Evolutionary conservation across 495 filamentous ascomycete species (phyloP).

Genomic region (Bombardia bombarda): DNA sequence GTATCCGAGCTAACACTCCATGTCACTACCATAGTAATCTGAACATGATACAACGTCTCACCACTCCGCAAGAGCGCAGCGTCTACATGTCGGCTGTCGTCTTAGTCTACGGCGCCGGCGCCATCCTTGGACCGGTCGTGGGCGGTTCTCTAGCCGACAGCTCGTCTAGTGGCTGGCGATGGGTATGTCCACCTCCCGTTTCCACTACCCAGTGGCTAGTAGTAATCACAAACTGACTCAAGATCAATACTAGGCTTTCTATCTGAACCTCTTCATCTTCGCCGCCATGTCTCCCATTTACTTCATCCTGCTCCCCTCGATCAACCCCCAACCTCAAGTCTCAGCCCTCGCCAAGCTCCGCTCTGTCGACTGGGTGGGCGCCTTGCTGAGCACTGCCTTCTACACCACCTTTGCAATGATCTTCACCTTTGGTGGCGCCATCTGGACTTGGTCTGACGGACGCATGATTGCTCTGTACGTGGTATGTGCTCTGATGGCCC

Average conservation of each 20-base stretch:
- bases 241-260: slow-evolving; percentile 37
- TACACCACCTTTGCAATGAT: slow-evolving; percentile 38
- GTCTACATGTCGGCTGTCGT: slow-evolving; percentile 37
- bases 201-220: background rate
- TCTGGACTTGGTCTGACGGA: slow-evolving; percentile 44
- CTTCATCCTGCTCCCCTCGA: slow-evolving; percentile 43
- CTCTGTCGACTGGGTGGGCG: slow-evolving; percentile 36
- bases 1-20: too few relatives aligned
- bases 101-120: slow-evolving; percentile 45
- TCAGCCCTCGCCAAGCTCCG: slow-evolving; percentile 23
- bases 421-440: slow-evolving; percentile 46
- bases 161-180: slow-evolving; percentile 45
- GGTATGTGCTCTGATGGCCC: slow-evolving; percentile 39
- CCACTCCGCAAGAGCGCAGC: slow-evolving; percentile 37
- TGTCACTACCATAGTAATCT: too few relatives aligned
- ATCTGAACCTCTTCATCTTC: slow-evolving; percentile 59
- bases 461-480: slow-evolving; percentile 46
- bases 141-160: slow-evolving; percentile 54
- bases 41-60: too few relatives aligned
- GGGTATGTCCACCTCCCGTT: slow-evolving; percentile 21
- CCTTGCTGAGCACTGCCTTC: slow-evolving; percentile 29
- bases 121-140: slow-evolving; percentile 50
- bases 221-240: background rate
- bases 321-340: slow-evolving; percentile 34
- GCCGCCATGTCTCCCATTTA: slow-evolving; percentile 47